Evolutionary conservation across 495 filamentous ascomycete genomes (phyloP).

Genomic region (Friedmanniomyces endolithicus): DNA sequence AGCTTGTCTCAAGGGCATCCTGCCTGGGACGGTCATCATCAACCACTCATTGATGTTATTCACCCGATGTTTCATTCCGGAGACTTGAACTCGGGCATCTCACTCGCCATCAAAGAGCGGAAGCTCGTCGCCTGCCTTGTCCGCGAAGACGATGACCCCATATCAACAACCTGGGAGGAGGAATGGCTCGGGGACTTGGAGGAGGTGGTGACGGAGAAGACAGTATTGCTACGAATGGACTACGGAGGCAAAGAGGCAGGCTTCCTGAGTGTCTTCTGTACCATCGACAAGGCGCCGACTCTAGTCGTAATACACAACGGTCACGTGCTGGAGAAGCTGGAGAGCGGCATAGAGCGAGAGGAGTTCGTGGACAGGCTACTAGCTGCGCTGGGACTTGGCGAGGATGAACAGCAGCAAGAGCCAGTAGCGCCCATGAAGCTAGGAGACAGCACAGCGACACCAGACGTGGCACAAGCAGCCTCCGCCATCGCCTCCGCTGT

Average conservation of each 20-base stretch:
- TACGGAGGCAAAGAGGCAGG: slow-evolving; percentile 65
- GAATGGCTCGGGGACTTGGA: slow-evolving; percentile 50
- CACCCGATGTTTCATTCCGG: slow-evolving; percentile 63
- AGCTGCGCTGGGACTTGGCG: slow-evolving; percentile 5
- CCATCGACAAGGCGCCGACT: slow-evolving; percentile 57
- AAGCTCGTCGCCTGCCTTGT: slow-evolving; percentile 62
- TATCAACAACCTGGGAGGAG: slow-evolving; percentile 66
- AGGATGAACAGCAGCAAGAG: neutral
- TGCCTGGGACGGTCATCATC: neutral
- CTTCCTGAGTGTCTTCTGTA: slow-evolving; percentile 69
- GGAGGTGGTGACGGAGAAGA: slow-evolving; percentile 40
- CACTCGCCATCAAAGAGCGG: slow-evolving; percentile 51
- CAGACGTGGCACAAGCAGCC: neutral
- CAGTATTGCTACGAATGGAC: slow-evolving; percentile 55
- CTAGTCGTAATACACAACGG: slow-evolving; percentile 54
- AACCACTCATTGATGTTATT: neutral
- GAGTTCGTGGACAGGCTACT: slow-evolving; percentile 12
- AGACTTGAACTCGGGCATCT: slow-evolving; percentile 65
- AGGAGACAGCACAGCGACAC: neutral
- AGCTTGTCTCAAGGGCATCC: neutral
- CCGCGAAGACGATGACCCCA: slow-evolving; percentile 33
- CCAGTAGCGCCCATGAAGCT: neutral
- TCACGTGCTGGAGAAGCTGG: slow-evolving; percentile 13
- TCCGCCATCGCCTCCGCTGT: neutral
- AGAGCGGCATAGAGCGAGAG: slow-evolving; percentile 5